These are phyloP conservation scores for Xylaria flabelliformis DNA, from an alignment of 495 filamentous ascomycete genomes.

Conservation along the genomic window DNA sequence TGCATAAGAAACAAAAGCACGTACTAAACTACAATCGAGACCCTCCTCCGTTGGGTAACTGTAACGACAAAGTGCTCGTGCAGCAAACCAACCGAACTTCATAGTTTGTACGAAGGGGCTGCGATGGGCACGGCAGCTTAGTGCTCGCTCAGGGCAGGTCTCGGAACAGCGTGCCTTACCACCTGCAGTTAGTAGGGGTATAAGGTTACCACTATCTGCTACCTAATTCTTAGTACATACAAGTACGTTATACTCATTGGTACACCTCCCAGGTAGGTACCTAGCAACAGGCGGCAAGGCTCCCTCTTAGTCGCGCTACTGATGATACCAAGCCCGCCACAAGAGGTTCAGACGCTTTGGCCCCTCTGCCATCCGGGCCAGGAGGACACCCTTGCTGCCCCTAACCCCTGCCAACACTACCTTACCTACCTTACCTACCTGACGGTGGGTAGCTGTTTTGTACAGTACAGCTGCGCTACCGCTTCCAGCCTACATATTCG, in stretches of 20 bases:
- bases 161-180: not conserved
- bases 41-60: not conserved
- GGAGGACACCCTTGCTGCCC: not conserved
- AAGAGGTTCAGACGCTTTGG: slow-evolving; percentile 22
- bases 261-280: not conserved
- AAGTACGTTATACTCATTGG: not conserved
- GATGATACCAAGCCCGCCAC: slow-evolving; percentile 9
- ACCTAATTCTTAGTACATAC: not conserved
- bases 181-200: not conserved
- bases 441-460: not conserved
- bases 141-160: not conserved
- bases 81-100: slow-evolving; percentile 3
- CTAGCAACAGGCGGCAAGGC: not conserved
- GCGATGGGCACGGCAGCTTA: slow-evolving; percentile 3
- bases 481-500: not conserved
- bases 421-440: too few species aligned
- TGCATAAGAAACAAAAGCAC: slow-evolving; percentile 1
- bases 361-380: slow-evolving; percentile 10
- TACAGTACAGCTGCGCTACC: not conserved
- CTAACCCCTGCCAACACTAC: not conserved
- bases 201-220: not conserved
- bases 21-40: not conserved
- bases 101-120: not conserved
- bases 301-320: slow-evolving; percentile 1
- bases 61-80: not conserved